These are phyloP conservation scores for Blastobotrys aristatus DNA, from an alignment of 1,139 yeast genomes.

Conservation along the genomic window DNA sequence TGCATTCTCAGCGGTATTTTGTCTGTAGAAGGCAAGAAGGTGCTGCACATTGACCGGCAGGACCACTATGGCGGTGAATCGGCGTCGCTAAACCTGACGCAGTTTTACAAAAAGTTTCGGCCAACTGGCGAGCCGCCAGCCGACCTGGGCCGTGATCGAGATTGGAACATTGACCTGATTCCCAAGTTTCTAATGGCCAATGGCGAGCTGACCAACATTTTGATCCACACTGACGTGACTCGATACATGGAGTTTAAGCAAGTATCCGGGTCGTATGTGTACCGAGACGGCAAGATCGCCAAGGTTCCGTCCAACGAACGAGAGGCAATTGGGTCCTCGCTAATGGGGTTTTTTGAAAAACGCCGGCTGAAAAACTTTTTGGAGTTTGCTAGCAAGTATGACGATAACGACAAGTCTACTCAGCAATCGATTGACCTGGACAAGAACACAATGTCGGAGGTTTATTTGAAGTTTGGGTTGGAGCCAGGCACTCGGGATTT, in stretches of 20 bases:
- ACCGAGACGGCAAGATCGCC: conserved; percentile 84
- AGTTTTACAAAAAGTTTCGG: conserved; percentile 42
- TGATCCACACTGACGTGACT: conserved; percentile 93
- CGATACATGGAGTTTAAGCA: conserved; percentile 95
- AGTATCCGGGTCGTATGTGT: conserved; percentile 90
- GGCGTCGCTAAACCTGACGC: conserved; percentile 57
- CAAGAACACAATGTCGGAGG: conserved; percentile 85
- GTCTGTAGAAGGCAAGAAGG: conserved; percentile 96
- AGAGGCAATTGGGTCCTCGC: conserved; percentile 86
- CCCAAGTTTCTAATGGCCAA: conserved; percentile 98
- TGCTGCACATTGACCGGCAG: conserved; percentile 91
- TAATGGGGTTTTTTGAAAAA: conserved; percentile 96
- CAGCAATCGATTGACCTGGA: conserved; percentile 84
- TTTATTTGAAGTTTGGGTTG: conserved; percentile 82
- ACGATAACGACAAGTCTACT: conserved; percentile 72
- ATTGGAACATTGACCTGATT: conserved; percentile 96
- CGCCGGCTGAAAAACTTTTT: conserved; percentile 89
- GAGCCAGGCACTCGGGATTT: conserved; percentile 94
- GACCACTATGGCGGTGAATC: conserved; percentile 91
- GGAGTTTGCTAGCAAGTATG: conserved; percentile 79
- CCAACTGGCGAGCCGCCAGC: conserved; percentile 56
- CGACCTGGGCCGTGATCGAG: conserved; percentile 83
- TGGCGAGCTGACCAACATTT: conserved; percentile 93
- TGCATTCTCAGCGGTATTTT: conserved; percentile 91
- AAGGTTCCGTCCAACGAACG: conserved; percentile 91